Percentiles rank a stretch among this genome's conserved stretches.
Evolutionary conservation across 306 rosid genomes (phyloP).

Genomic region (Trifolium dubium): DNA sequence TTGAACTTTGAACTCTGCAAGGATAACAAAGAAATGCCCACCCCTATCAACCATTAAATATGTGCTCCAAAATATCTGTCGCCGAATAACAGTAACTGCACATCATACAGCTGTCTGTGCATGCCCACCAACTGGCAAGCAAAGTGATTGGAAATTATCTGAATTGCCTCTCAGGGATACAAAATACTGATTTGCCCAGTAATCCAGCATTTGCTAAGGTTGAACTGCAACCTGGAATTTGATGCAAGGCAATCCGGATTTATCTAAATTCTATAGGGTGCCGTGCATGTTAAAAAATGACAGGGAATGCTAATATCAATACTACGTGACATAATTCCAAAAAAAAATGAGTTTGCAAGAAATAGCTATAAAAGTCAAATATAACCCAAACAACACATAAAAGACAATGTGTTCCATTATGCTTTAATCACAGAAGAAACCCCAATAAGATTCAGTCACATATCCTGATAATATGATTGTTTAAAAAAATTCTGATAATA

Average conservation of each 20-base stretch:
- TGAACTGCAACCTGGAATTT: conserved; percentile 78
- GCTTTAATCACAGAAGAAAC: conserved; percentile 25
- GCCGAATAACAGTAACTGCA: conserved; percentile 36
- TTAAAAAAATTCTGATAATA: background rate
- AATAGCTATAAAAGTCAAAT: conserved; percentile 18
- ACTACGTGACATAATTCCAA: conserved; percentile 1
- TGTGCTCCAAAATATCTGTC: conserved; percentile 40
- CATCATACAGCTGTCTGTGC: conserved; percentile 45
- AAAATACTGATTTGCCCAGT: conserved; percentile 50
- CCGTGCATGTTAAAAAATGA: conserved; percentile 44
- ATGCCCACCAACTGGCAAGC: conserved; percentile 51
- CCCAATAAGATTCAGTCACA: conserved; percentile 25
- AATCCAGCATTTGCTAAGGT: conserved; percentile 58
- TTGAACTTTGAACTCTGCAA: conserved; percentile 37
- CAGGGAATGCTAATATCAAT: conserved; percentile 42
- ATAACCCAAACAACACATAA: conserved; percentile 29
- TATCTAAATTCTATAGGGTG: conserved; percentile 56
- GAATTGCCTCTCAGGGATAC: conserved; percentile 51
- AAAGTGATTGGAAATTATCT: conserved; percentile 50
- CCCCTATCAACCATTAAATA: conserved; percentile 35
- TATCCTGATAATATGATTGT: background rate
- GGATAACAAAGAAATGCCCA: conserved; percentile 36
- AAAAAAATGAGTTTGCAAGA: conserved; percentile 23
- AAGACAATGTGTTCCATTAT: conserved; percentile 16
- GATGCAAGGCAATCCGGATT: conserved; percentile 66